Percentiles rank a stretch among this genome's conserved stretches.
phyloP scores from a whole-genome alignment of 108 stramenopile species.

The Hondaea fermentalgiana region DNA sequence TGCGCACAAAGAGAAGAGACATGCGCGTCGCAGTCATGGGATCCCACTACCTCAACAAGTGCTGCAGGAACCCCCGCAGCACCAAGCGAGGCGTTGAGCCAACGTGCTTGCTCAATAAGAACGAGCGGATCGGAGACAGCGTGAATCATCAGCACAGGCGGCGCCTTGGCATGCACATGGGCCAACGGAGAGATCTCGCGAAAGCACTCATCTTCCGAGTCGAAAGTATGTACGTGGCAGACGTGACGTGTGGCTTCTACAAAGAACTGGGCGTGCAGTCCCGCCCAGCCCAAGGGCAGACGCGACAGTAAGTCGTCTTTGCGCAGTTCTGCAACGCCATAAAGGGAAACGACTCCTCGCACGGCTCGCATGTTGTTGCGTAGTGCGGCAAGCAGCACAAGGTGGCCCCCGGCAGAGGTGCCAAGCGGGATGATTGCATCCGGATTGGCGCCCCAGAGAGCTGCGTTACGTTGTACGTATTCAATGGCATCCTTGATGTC shows the following conservation, averaged over 20 bases:
- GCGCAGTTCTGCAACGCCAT: neutral
- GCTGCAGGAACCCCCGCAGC: neutral
- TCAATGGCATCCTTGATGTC: neutral
- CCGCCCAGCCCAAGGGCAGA: neutral
- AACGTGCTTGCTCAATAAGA: neutral
- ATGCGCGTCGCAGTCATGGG: neutral
- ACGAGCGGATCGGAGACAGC: neutral
- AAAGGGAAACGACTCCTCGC: neutral
- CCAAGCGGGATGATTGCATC: neutral
- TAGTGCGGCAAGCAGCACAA: neutral
- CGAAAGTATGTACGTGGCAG: neutral
- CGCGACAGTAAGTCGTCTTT: neutral
- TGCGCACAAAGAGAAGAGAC: neutral
- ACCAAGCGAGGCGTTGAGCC: neutral
- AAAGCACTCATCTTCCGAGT: neutral
- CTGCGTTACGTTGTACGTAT: neutral
- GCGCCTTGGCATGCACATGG: neutral
- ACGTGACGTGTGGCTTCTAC: neutral
- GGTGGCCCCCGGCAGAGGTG: neutral
- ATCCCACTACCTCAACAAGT: neutral
- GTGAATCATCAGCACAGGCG: neutral
- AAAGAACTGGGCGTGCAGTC: neutral
- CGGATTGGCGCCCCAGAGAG: neutral
- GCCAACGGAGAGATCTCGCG: neutral
- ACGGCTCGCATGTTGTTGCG: neutral